A percentile compares a stretch with the other conserved stretches of the same genome.
phyloP scores from a whole-genome alignment of 2,329 filamentous ascomycete genomes.

The Ambrosiella xylebori region DNA sequence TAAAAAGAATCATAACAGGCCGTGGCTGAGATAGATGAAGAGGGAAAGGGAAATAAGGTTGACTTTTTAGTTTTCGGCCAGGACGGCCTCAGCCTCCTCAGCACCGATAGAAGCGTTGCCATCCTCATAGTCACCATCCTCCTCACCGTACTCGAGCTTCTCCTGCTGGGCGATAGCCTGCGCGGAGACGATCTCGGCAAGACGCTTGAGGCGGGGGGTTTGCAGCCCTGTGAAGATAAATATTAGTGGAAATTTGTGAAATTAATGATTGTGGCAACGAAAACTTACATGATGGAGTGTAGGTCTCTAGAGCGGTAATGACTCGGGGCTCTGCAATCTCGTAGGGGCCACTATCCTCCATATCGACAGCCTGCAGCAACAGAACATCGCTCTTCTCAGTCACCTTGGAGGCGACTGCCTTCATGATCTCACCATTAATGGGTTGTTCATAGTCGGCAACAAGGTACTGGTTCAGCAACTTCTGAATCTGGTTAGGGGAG shows the following conservation, averaged over 20 bases:
- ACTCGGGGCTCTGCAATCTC: constrained; percentile 94
- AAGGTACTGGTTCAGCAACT: constrained; percentile 94
- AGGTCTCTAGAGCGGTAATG: constrained; percentile 92
- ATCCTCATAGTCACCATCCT: constrained; percentile 25
- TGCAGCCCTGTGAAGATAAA: constrained; percentile 54
- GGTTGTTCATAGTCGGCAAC: constrained; percentile 98
- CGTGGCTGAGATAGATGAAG: neutral
- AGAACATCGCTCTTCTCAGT: constrained; percentile 97
- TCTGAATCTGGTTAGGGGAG: constrained; percentile 97
- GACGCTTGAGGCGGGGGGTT: constrained; percentile 82
- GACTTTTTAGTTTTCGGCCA: constrained; percentile 10
- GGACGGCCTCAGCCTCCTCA: constrained; percentile 12
- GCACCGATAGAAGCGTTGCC: constrained; percentile 24
- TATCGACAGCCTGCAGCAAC: constrained; percentile 83
- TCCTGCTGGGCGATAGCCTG: constrained; percentile 94
- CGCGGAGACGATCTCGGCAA: constrained; percentile 95
- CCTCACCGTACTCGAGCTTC: constrained; percentile 46
- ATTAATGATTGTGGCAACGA: neutral
- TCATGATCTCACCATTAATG: constrained; percentile 99
- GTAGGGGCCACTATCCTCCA: constrained; percentile 97
- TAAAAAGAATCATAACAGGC: neutral
- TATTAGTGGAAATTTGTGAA: constrained; percentile 18
- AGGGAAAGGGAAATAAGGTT: neutral
- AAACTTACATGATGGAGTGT: constrained; percentile 81
- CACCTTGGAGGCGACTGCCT: constrained; percentile 88